A percentile compares a stretch with the other conserved stretches of the same genome.
These are phyloP conservation scores for Yarrowia sp. DNA, from an alignment of 805 yeast species.

Conservation along the genomic window DNA sequence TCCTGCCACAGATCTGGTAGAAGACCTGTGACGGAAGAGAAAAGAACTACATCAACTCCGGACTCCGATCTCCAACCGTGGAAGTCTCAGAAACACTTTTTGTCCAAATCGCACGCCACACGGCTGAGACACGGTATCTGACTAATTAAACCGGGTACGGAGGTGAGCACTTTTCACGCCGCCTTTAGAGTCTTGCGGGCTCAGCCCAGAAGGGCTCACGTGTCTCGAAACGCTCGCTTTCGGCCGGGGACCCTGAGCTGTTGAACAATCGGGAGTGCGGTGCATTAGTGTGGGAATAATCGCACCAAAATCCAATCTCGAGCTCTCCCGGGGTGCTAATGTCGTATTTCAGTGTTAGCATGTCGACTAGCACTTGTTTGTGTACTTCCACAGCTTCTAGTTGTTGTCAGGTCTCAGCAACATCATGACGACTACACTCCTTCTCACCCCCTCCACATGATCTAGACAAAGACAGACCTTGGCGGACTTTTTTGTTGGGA, in stretches of 20 bases:
- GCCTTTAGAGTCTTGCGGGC: not conserved
- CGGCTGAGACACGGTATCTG: constrained; percentile 1
- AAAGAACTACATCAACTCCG: no score
- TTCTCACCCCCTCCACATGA: no score
- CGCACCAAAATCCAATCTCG: constrained; percentile 3
- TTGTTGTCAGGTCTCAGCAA: no score
- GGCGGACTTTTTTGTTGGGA: not conserved
- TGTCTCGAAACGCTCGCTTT: not conserved
- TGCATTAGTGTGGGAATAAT: constrained; percentile 3
- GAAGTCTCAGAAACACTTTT: no score
- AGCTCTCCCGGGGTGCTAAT: not conserved
- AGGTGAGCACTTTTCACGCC: not conserved
- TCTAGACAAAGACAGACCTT: not conserved
- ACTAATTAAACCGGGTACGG: not conserved
- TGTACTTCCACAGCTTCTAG: no score
- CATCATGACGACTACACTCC: no score
- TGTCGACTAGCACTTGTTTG: no score
- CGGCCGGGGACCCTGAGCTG: not conserved
- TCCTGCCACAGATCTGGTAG: no score
- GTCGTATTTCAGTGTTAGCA: not conserved
- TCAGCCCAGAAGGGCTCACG: not conserved
- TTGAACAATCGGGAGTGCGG: not conserved
- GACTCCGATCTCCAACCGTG: no score
- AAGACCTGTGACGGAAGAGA: no score
- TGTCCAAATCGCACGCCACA: not conserved